phyloP scores from a whole-genome alignment of 306 rosid genomes.

The Rosa persica region DNA sequence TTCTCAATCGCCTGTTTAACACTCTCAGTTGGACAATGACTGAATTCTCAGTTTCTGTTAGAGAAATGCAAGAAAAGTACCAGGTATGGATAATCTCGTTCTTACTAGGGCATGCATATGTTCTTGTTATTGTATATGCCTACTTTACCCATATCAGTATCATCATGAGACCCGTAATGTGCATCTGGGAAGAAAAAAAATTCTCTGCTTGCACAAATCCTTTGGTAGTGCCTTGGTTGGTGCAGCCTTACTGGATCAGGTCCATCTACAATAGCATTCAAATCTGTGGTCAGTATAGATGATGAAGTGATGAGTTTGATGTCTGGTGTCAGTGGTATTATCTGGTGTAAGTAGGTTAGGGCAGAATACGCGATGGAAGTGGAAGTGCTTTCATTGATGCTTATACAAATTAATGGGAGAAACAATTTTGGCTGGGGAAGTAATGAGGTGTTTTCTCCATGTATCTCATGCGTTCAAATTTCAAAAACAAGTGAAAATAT shows the following conservation, averaged over 20 bases:
- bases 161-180: neutral
- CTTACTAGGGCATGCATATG: neutral
- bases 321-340: neutral
- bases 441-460: neutral
- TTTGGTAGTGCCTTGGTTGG: neutral
- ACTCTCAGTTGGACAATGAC: slow-evolving; percentile 99
- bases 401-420: neutral
- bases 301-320: neutral
- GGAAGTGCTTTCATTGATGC: neutral
- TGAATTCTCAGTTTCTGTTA: slow-evolving; percentile 88
- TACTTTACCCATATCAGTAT: neutral
- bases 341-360: neutral
- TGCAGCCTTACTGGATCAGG: neutral
- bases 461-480: neutral
- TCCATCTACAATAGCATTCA: neutral
- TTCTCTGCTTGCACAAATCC: neutral
- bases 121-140: neutral
- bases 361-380: neutral
- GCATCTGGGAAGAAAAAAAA: neutral
- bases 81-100: slow-evolving; percentile 41
- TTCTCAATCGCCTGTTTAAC: slow-evolving; percentile 92
- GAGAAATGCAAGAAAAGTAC: slow-evolving; percentile 96
- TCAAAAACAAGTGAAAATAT: neutral
- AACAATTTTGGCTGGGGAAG: neutral
- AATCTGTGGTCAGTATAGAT: neutral